A percentile compares a stretch with the other conserved stretches of the same genome.
Evolutionary conservation across 192 early-diverging fungal genomes (phyloP).

Genomic region (Funneliformis mosseae): DNA sequence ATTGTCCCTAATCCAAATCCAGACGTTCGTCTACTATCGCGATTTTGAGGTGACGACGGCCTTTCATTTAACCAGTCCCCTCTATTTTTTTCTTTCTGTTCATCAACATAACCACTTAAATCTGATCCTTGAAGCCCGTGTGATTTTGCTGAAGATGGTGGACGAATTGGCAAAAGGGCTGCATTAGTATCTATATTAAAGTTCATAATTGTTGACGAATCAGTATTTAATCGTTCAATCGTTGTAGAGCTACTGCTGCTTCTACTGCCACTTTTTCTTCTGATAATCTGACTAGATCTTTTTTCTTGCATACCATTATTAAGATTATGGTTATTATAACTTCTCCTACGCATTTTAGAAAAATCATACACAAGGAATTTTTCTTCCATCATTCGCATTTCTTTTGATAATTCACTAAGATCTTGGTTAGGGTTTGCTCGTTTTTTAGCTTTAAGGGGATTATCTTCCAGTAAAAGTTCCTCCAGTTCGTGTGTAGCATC

Average conservation of each 20-base stretch:
- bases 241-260: conserved; percentile 10
- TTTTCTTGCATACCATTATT: not conserved
- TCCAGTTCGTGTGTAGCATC: conserved; percentile 96
- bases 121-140: conserved; percentile 1
- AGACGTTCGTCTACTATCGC: conserved; percentile 1
- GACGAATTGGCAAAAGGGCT: not conserved
- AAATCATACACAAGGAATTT: conserved; percentile 77
- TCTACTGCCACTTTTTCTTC: conserved; percentile 22
- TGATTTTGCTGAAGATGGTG: not conserved
- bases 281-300: not conserved
- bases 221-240: conserved; percentile 1
- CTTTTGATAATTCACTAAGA: conserved; percentile 50
- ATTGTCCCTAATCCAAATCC: not conserved
- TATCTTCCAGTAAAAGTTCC: conserved; percentile 95
- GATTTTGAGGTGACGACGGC: conserved; percentile 7
- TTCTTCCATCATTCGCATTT: conserved; percentile 79
- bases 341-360: conserved; percentile 52
- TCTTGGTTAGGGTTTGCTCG: conserved; percentile 49
- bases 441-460: conserved; percentile 83
- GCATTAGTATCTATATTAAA: not conserved
- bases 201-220: not conserved
- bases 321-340: conserved; percentile 4
- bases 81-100: not conserved
- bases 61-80: conserved; percentile 20
- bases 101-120: not conserved